Evolutionary conservation across 192 early-diverging fungal species (phyloP).

Genomic region (Backusella macrospora): DNA sequence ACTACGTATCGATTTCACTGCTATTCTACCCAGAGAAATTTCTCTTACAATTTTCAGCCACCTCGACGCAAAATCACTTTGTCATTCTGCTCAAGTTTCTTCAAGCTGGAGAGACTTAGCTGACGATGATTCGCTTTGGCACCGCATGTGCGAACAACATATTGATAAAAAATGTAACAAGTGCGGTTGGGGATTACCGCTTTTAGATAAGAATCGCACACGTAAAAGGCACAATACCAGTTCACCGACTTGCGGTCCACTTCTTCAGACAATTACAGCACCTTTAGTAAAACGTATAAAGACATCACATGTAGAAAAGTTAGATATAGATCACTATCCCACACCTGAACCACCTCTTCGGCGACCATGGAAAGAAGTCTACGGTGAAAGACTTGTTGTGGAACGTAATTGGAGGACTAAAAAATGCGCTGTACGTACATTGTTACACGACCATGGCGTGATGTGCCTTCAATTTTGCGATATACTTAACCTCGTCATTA

Average conservation of each 20-base stretch:
- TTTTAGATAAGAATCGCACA: constrained; percentile 52
- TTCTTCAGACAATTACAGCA: neutral
- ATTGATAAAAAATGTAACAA: constrained; percentile 94
- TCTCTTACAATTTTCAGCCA: constrained; percentile 82
- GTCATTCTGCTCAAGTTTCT: constrained; percentile 88
- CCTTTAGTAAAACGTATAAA: neutral
- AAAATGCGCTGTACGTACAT: constrained; percentile 57
- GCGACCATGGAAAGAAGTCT: constrained; percentile 92
- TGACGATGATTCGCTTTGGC: constrained; percentile 94
- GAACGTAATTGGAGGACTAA: constrained; percentile 92
- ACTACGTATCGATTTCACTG: constrained; percentile 84
- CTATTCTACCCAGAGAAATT: constrained; percentile 77
- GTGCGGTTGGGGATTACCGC: constrained; percentile 95
- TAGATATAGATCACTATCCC: constrained; percentile 6
- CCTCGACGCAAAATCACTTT: constrained; percentile 89
- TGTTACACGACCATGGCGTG: constrained; percentile 80
- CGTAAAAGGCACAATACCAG: constrained; percentile 27
- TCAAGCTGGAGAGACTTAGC: constrained; percentile 80
- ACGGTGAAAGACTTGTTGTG: constrained; percentile 86
- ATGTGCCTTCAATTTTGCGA: constrained; percentile 87
- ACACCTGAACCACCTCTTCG: constrained; percentile 23
- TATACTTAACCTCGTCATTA: constrained; percentile 68
- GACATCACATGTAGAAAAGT: neutral
- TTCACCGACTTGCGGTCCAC: neutral
- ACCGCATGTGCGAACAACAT: constrained; percentile 96